Base-by-base conservation (phyloP, 2,329 filamentous ascomycete species). In the Simplicillium aogashimaense region DNA sequence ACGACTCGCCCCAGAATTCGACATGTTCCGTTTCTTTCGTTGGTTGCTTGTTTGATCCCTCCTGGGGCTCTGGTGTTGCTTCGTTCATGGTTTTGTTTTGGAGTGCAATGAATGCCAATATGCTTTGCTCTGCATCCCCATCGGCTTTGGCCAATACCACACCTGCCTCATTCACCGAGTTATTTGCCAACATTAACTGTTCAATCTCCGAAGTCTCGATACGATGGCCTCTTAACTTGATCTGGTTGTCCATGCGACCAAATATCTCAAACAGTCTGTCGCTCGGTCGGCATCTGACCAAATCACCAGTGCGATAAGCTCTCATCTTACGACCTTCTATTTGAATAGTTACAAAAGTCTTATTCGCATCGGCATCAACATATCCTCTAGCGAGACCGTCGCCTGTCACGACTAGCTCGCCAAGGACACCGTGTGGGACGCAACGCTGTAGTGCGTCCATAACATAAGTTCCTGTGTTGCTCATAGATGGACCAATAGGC, bases 211-310 rank as follows among this genome's bases (percentile, higher is more conserved):
- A 47, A 2, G 52, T 38, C 39, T 60, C 57, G 18, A 59, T 39
- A 3, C 57, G 51, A 8, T 59, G 49, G 7, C 56, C 55, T 17
- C 54, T 48, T 7, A 60, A 44, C 40, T 59, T 59, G 35, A 56
- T 43, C 17, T 57, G 54, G 3, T 37, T 32, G 15, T 59, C 55
- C 2, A 52, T 50, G 12, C 56, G 52, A 1, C 52, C 52, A 2
- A 57, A 42, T 36, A 54, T 56, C 32, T 55, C 53, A 2, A 58
- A 30, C 2, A 45, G 33, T 2, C 49, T 48, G 36, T 56, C 52
- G 1, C 15, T 20, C 0, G 45, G 46, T 1, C 51, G 39, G 29
- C 42, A 50, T 1, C 55, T 50, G 11, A 45, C 52, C 20, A 40
- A 40, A 18, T 59, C 56, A 2, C 55, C 55, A 0, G 54, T 59